Evolutionary conservation across 2,329 filamentous ascomycete genomes (phyloP), one percentile per base, ranked within the genome.

Genomic region (Hymenoscyphus fructigenus): DNA sequence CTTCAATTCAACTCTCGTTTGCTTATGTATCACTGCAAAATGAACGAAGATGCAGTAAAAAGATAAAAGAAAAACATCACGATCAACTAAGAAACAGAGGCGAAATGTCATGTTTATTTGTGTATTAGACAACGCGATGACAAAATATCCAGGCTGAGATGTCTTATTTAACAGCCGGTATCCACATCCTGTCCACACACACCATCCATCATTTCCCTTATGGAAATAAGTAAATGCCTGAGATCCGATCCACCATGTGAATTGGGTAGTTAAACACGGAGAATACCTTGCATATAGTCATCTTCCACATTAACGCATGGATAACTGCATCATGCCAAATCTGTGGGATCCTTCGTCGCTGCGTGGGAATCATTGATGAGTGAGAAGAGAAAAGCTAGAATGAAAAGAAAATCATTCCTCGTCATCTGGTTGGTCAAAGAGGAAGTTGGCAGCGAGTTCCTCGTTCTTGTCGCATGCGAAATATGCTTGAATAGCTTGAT

Each of bases 391-490:
- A 55, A 59, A 63, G 10, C n/a, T 28, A 36, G 38, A 34, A 57
- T 47, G 59, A 26, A 34, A 65, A 62, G 58, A 20, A 64, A 38
- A 68, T 67, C 70, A 68, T 65, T 90, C 88, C 41, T 91, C 89
- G 58, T 97, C 93, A 67, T 96, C 93, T 10, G 93, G 93, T 80
- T 98, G 93, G 74, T 99, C 95, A 76, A 99, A 99, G 66, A 99
- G 84, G 79, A 97, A 98, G 80, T 99, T 99, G 69, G 95, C 95
- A 0, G 95, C 95, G 60, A 99, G 84, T 79, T 99, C 95, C 80
- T 99, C 95, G 78, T 99, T 98, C 86, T 98, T 99, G 80, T 99
- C 95, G 79, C 95, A 99, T 38, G 95, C 95, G 77, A 99, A 99
- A 81, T 98, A 99, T 29, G 95, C 95, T 80, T 99, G 94, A 71